Base-by-base conservation (phyloP, 73 alveolate genomes). In the Effrenium voratum region DNA sequence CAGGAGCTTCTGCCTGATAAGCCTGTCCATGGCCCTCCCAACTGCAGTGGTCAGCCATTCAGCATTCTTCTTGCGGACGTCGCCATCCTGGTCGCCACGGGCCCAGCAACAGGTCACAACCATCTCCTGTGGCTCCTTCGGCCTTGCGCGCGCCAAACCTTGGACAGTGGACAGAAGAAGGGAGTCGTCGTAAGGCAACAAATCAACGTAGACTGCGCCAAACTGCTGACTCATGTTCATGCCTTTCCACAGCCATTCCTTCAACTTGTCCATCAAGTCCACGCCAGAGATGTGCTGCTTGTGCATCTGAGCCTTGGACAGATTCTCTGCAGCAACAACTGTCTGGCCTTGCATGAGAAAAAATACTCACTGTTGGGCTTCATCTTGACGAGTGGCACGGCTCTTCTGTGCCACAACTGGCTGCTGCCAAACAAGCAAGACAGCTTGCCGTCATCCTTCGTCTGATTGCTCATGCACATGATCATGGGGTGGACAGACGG, bases 91-190 rank as follows among this genome's bases (percentile, higher is more conserved):
- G 46, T 80, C 91, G 0, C 91, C 91, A 5, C 91, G 91, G 68
- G 91, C 91, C 91, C 91, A 80, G 34, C 15, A 19, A 47, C 70
- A 45, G 47, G 49, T 26, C 32, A 49, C 34, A 13, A 80, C 91
- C 91, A 80, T 80, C 34, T 80, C 91, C 91, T 80, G 91, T 16
- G 91, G 91, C 34, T 80, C 73, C 49, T 80, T 80, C 1, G 91
- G 91, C 49, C 91, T 22, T 1, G 46, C 10, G 46, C n/a, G 52
- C 26, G 91, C 44, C 26, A 49, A 55, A 80, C 91, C 45, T 47
- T 80, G 70, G 52, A 80, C 91, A 80, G 91, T n/a, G 91, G 91
- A 80, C 91, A 80, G 45, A 5, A 80, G 8, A n/a, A 80, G 22
- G 44, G 91, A 80, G 45, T 80, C 91, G 46, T 80, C 91, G 46